Percentiles rank a stretch among this genome's conserved stretches.
Evolutionary conservation across 805 yeast species (phyloP).

Genomic region (Saccharomycopsis javanensis): DNA sequence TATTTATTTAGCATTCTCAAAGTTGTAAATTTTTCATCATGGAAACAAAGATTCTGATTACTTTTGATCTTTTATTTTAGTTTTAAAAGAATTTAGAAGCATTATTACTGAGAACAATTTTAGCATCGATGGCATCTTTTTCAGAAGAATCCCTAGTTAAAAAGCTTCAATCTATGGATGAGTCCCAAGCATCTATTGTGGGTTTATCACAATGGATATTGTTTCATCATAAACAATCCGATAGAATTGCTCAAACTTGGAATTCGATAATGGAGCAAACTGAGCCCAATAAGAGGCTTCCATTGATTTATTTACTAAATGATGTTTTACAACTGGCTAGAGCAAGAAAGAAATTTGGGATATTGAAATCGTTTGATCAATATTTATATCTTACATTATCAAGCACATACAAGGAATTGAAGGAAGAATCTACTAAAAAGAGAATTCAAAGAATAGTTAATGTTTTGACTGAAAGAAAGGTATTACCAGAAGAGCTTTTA

Average conservation of each 20-base stretch:
- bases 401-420: conserved; percentile 21
- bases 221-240: conserved; percentile 54
- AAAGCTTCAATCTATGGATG: conserved; percentile 40
- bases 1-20: too few species aligned
- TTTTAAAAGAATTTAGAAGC: too few species aligned
- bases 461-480: conserved; percentile 48
- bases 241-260: conserved; percentile 47
- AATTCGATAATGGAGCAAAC: conserved; percentile 28
- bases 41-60: too few species aligned
- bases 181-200: conserved; percentile 64
- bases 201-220: conserved; percentile 66
- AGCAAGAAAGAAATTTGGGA: conserved; percentile 49
- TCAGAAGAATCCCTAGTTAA: conserved; percentile 39
- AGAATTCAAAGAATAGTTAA: conserved; percentile 42
- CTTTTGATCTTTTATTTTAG: too few species aligned
- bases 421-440: conserved; percentile 17
- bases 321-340: conserved; percentile 76
- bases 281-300: conserved; percentile 36
- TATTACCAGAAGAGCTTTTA: conserved; percentile 29
- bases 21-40: too few species aligned
- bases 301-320: conserved; percentile 62
- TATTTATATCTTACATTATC: conserved; percentile 36
- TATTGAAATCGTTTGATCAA: conserved; percentile 45
- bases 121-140: conserved; percentile 32
- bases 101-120: background rate